phyloP scores from a whole-genome alignment of 768 basidiomycete species.

The Cystofilobasidium bisporidii region DNA sequence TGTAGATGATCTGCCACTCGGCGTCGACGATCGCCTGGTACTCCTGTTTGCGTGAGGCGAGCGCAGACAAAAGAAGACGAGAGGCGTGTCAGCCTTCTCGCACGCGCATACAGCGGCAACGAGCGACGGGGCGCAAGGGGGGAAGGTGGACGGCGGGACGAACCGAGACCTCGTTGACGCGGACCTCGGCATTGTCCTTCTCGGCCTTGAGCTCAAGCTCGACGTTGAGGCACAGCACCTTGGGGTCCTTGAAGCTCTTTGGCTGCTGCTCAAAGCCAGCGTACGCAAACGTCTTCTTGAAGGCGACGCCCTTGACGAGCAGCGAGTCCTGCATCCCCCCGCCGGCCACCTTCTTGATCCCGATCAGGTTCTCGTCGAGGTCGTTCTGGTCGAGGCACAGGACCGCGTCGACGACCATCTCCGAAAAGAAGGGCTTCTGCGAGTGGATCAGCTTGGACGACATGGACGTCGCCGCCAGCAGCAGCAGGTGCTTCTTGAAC shows the following conservation, averaged over 20 bases:
- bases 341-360: slow-evolving; percentile 85
- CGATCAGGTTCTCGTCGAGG: slow-evolving; percentile 89
- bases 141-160: too few species aligned
- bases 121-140: too few species aligned
- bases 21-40: slow-evolving; percentile 99
- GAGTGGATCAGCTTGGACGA: slow-evolving; percentile 98
- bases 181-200: slow-evolving; percentile 97
- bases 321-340: slow-evolving; percentile 96
- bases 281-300: slow-evolving; percentile 99
- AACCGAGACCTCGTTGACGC: slow-evolving; percentile 80
- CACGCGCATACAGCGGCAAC: too few species aligned
- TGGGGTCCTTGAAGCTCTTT: slow-evolving; percentile 76
- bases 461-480: slow-evolving; percentile 99
- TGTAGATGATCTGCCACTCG: slow-evolving; percentile 99
- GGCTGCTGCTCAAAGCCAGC: slow-evolving; percentile 99
- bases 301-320: slow-evolving; percentile 80
- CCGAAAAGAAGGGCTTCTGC: slow-evolving; percentile 96
- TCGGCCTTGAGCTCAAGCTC: slow-evolving; percentile 98
- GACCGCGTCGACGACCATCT: slow-evolving; percentile 98
- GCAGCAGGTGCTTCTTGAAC: slow-evolving; percentile 86
- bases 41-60: slow-evolving; percentile 44
- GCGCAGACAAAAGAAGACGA: neutral
- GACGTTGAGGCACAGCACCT: slow-evolving; percentile 89
- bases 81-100: neutral
- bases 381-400: slow-evolving; percentile 83